Base-by-base conservation (phyloP, 1,284 basidiomycete species). In the Pseudomicrostroma phylloplanum region DNA sequence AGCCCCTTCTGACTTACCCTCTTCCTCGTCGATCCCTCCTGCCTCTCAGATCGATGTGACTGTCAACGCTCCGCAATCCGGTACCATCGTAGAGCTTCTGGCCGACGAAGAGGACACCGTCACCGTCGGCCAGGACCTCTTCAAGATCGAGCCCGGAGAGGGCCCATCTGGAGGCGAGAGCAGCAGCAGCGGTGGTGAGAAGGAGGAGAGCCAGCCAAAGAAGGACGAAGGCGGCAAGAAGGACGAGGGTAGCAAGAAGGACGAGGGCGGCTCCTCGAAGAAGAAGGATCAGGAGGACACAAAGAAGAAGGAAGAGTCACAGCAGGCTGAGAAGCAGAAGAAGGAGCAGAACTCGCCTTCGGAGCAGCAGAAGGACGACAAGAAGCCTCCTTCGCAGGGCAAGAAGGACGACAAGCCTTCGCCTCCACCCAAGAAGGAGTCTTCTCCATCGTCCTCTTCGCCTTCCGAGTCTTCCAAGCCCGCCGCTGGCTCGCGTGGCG, bases 61-160 rank as follows among this genome's bases (percentile, higher is more conserved):
- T 9, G 94, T 98, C 65, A 98, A 97, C 80, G 91, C 94, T 12
- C 90, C 94, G 17, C 83, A 86, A 74, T 85, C 91, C 11, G 94
- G 94, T 36, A 93, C 85, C 62, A 92, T 98, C 71, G 85, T 87
- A 23, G 90, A 96, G 80, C 82, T 90, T 36, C 86, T 94, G 54
- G 92, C 89, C 49, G 85, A 85, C 58, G 93, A 97, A 81, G 94
- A 98, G 77, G 89, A 92, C 76, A 96, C 92, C 12, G 94, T 97
- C 65, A 84, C 87, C 19, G 92, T 97, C 54, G 94, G 96, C 41
- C 91, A 96, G 81, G 93, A 97, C 79, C 85, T 98, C 59, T 90
- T 96, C 82, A 86, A 88, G 76, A 86, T 96, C 65, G 93, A 97
- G 79, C 86, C 88, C 13, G 93, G 92, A 70, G 80, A 78, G 59